Percentiles rank a stretch among this genome's conserved stretches.
Conservation (phyloP, 129 eudicot species). For the Sambucus nigra region DNA sequence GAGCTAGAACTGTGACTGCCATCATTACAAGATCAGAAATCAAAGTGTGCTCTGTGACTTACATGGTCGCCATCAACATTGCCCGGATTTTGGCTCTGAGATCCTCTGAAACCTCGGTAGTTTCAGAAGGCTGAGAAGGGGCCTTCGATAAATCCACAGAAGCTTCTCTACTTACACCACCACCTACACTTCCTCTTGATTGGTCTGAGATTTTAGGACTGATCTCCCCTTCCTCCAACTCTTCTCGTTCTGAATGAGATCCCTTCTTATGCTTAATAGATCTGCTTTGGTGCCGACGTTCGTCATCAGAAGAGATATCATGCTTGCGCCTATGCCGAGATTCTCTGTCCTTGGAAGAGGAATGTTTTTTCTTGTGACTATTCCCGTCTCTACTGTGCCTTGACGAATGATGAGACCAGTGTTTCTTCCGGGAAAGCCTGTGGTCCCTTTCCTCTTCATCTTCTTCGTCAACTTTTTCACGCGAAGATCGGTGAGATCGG, state of each 20-base stretch:
- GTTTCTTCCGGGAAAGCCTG: constrained; percentile 34
- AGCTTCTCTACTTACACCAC: constrained; percentile 22
- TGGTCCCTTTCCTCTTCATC: constrained; percentile 18
- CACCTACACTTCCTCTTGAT: constrained; percentile 25
- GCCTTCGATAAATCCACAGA: constrained; percentile 33
- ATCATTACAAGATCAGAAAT: constrained; percentile 1
- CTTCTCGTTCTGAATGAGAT: constrained; percentile 33
- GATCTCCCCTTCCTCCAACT: constrained; percentile 76
- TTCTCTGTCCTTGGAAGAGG: constrained; percentile 28
- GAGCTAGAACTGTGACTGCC: constrained; percentile 1
- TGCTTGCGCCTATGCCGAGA: constrained; percentile 24
- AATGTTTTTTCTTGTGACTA: constrained; percentile 41
- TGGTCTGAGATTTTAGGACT: constrained; percentile 46
- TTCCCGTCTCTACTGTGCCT: constrained; percentile 35
- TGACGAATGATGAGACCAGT: constrained; percentile 45
- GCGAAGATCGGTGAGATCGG: constrained; percentile 12
- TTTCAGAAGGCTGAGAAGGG: constrained; percentile 36
- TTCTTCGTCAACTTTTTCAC: constrained; percentile 9
- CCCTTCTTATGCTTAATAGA: constrained; percentile 21
- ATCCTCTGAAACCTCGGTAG: constrained; percentile 69
- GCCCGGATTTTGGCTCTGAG: constrained; percentile 92
- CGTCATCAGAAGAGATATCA: constrained; percentile 34
- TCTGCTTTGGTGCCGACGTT: constrained; percentile 12
- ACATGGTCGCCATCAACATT: constrained; percentile 72
- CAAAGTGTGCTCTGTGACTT: constrained; percentile 12